Conservation (phyloP, 1,139 yeast genomes). For the Candida freyschussii region DNA sequence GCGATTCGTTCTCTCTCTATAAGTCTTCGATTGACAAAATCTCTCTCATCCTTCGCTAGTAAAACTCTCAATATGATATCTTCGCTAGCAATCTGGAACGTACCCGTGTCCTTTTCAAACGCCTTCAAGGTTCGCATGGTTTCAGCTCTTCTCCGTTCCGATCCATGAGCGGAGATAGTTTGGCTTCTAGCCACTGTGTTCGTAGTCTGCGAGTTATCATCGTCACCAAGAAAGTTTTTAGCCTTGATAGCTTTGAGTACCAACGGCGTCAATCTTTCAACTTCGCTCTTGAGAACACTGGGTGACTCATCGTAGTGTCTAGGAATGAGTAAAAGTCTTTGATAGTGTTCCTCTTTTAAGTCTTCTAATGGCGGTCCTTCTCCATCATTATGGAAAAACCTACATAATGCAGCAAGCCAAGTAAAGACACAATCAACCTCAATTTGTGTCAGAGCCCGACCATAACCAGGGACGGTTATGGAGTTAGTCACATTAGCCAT, state of each 20-base stretch:
- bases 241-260: constrained; percentile 46
- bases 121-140: constrained; percentile 45
- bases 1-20: constrained; percentile 60
- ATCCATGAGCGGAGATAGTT: constrained; percentile 72
- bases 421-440: constrained; percentile 69
- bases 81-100: constrained; percentile 55
- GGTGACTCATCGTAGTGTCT: constrained; percentile 60
- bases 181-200: constrained; percentile 53
- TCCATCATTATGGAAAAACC: constrained; percentile 77
- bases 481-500: constrained; percentile 40
- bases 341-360: constrained; percentile 60
- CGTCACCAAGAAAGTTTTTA: constrained; percentile 32
- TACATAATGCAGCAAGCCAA: constrained; percentile 68
- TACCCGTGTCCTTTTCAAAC: constrained; percentile 50
- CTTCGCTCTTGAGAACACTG: constrained; percentile 48
- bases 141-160: constrained; percentile 52
- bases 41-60: constrained; percentile 38
- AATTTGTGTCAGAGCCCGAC: constrained; percentile 48
- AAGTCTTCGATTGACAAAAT: constrained; percentile 49
- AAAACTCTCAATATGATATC: constrained; percentile 64
- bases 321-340: constrained; percentile 59
- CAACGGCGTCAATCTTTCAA: constrained; percentile 53
- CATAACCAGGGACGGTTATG: constrained; percentile 42
- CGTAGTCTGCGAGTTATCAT: constrained; percentile 35
- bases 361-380: constrained; percentile 73